Evolutionary conservation across 805 yeast species (phyloP).

Genomic region (Wickerhamiella hasegawae): DNA sequence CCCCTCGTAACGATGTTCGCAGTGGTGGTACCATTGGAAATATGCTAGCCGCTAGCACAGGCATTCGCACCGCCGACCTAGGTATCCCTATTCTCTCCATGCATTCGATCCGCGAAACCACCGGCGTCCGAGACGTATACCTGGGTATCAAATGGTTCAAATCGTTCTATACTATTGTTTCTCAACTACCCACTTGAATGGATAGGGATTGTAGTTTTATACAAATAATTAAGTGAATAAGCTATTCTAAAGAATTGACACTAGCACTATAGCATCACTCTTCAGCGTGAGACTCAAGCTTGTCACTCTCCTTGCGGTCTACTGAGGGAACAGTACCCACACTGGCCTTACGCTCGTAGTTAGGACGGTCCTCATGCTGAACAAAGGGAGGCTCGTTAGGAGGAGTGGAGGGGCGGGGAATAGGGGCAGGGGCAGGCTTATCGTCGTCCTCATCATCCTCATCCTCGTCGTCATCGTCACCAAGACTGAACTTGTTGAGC

Average conservation of each 20-base stretch:
- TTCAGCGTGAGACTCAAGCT: too few relatives aligned
- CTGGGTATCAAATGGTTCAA: conserved; percentile 53
- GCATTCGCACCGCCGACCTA: conserved; percentile 39
- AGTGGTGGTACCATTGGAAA: conserved; percentile 84
- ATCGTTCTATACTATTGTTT: conserved; percentile 41
- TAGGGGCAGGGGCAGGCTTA: conserved; percentile 1
- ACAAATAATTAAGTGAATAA: too few relatives aligned
- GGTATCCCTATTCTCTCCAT: conserved; percentile 74
- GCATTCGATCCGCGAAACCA: conserved; percentile 75
- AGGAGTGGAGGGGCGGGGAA: conserved; percentile 9
- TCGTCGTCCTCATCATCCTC: conserved; percentile 10
- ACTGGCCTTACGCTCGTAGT: conserved; percentile 9
- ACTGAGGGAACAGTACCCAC: conserved; percentile 7
- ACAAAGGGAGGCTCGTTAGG: conserved; percentile 9
- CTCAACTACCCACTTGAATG: background rate
- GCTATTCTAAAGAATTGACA: too few relatives aligned
- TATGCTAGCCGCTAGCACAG: conserved; percentile 25
- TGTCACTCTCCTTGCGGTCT: too few relatives aligned
- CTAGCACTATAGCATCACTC: too few relatives aligned
- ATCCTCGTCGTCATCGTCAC: conserved; percentile 6
- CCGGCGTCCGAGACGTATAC: conserved; percentile 61
- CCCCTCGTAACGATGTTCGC: conserved; percentile 66
- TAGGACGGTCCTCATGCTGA: conserved; percentile 7
- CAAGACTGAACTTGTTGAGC: conserved; percentile 8
- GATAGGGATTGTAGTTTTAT: too few relatives aligned